Conservation (phyloP, 2,329 filamentous ascomycete species). For the Fonsecaea nubica region DNA sequence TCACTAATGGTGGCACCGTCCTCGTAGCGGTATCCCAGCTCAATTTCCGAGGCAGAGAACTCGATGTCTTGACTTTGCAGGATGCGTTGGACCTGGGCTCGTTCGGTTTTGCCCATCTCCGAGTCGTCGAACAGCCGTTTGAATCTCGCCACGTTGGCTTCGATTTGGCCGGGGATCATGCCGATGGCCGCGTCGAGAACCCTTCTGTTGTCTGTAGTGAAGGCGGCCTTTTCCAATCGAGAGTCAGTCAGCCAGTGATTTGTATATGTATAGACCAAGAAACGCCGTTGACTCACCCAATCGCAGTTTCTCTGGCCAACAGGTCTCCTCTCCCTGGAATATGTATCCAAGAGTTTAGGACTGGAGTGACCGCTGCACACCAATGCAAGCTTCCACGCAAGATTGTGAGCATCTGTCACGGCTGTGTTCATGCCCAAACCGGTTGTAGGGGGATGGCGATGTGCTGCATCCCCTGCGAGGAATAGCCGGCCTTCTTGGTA, state of each 20-base stretch:
- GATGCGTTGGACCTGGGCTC: too few species aligned
- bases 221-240: too few species aligned
- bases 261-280: too few species aligned
- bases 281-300: not conserved
- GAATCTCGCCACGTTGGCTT: too few species aligned
- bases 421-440: conserved; percentile 19
- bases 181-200: too few species aligned
- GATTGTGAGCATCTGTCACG: conserved; percentile 49
- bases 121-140: too few species aligned
- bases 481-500: conserved; percentile 43
- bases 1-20: not conserved
- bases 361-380: conserved; percentile 27
- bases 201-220: too few species aligned
- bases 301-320: conserved; percentile 31
- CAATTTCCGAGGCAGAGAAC: not conserved
- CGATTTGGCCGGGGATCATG: too few species aligned
- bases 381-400: conserved; percentile 42
- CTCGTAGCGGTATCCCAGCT: not conserved
- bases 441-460: conserved; percentile 14
- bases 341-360: conserved; percentile 39
- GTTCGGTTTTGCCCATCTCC: too few species aligned
- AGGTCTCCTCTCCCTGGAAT: conserved; percentile 47
- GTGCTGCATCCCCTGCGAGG: conserved; percentile 35
- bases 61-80: too few species aligned
- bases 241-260: too few species aligned